phyloP scores from a whole-genome alignment of 768 basidiomycete genomes.

The Tricholoma saponaceum region DNA sequence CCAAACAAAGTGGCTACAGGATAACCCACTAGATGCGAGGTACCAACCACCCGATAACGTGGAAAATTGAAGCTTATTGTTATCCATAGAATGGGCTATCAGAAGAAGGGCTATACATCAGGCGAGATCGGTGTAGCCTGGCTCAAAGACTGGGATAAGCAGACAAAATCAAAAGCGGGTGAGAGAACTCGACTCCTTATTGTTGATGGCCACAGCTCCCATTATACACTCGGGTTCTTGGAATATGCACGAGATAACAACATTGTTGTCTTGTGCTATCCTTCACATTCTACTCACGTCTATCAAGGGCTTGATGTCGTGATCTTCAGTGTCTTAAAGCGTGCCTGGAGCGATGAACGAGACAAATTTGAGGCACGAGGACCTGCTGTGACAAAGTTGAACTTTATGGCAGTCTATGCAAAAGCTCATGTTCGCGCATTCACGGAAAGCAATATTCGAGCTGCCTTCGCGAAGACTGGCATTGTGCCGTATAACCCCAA shows the following conservation, averaged over 20 bases:
- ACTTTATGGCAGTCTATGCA: constrained; percentile 8
- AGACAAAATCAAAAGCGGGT: constrained; percentile 29
- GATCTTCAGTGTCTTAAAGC: constrained; percentile 38
- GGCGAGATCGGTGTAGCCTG: constrained; percentile 18
- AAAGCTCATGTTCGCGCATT: background rate
- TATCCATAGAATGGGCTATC: constrained; percentile 19
- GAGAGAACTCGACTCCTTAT: constrained; percentile 27
- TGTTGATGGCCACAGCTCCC: constrained; percentile 40
- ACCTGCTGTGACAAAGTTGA: constrained; percentile 2
- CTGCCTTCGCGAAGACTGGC: background rate
- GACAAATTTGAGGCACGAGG: constrained; percentile 8
- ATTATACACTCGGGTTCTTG: constrained; percentile 30
- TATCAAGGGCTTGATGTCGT: constrained; percentile 43
- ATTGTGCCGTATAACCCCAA: constrained; percentile 8
- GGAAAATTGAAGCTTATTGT: constrained; percentile 2
- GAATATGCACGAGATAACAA: constrained; percentile 27
- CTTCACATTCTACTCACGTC: constrained; percentile 36
- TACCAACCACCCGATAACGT: constrained; percentile 15
- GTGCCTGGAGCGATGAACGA: constrained; percentile 2
- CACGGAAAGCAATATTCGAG: background rate
- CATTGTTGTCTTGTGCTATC: constrained; percentile 35
- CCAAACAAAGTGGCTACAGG: constrained; percentile 25
- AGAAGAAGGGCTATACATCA: constrained; percentile 29
- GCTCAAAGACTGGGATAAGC: constrained; percentile 27
- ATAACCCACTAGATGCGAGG: constrained; percentile 30